phyloP scores from a whole-genome alignment of 2,329 filamentous ascomycete species.

The Thelonectria rubi region DNA sequence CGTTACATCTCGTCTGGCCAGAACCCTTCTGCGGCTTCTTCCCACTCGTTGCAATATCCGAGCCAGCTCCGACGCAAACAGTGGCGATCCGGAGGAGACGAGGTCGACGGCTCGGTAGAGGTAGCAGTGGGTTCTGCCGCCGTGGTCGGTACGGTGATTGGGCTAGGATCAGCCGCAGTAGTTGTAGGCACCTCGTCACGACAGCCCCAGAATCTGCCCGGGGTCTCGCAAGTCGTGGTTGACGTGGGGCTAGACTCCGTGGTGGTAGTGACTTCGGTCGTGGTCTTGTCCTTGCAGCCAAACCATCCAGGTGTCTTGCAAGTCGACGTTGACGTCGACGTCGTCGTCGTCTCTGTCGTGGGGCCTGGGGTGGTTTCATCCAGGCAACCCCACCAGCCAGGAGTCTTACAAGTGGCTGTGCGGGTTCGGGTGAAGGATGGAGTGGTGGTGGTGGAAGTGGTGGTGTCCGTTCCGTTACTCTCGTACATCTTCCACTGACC shows the following conservation, averaged over 20 bases:
- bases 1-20: slow-evolving; percentile 47
- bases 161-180: slow-evolving; percentile 47
- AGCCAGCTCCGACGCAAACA: slow-evolving; percentile 54
- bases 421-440: slow-evolving; percentile 76
- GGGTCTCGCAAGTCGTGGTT: slow-evolving; percentile 56
- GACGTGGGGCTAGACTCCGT: slow-evolving; percentile 44
- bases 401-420: slow-evolving; percentile 88
- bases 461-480: slow-evolving; percentile 85
- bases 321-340: slow-evolving; percentile 60
- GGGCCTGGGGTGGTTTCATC: slow-evolving; percentile 67
- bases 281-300: slow-evolving; percentile 65
- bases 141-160: slow-evolving; percentile 40
- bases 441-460: slow-evolving; percentile 67
- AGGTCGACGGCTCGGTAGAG: slow-evolving; percentile 39
- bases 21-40: slow-evolving; percentile 37
- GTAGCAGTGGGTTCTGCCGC: slow-evolving; percentile 46
- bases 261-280: slow-evolving; percentile 47
- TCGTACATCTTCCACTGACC: slow-evolving; percentile 94
- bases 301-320: slow-evolving; percentile 73
- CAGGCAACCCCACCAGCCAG: slow-evolving; percentile 89
- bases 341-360: slow-evolving; percentile 54
- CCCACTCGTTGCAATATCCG: slow-evolving; percentile 53
- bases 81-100: slow-evolving; percentile 39
- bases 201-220: slow-evolving; percentile 67
- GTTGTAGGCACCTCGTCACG: slow-evolving; percentile 52